These are phyloP conservation scores for Sherardia arvensis DNA, from an alignment of 257 asterid genomes.

Conservation along the genomic window DNA sequence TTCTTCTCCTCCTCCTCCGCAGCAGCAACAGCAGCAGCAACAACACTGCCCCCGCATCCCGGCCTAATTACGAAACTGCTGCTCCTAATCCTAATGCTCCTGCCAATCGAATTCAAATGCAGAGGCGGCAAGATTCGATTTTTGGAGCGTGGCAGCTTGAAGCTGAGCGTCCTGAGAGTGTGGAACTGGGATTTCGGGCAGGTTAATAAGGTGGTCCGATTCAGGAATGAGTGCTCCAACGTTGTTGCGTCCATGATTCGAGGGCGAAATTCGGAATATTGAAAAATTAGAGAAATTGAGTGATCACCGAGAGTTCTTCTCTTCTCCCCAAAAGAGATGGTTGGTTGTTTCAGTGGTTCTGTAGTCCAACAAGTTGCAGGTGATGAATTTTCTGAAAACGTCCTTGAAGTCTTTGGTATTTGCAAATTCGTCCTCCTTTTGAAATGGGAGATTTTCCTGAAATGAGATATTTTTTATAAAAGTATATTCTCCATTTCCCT, in stretches of 20 bases:
- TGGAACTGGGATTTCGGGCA: slow-evolving; percentile 22
- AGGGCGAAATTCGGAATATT: slow-evolving; percentile 13
- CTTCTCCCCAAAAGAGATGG: slow-evolving; percentile 4
- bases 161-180: slow-evolving; percentile 15
- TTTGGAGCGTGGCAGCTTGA: slow-evolving; percentile 18
- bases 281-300: slow-evolving; percentile 35
- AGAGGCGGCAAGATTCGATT: slow-evolving; percentile 5
- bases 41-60: background rate
- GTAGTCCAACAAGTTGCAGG: slow-evolving; percentile 24
- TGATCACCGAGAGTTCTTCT: slow-evolving; percentile 26
- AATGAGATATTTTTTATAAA: no score
- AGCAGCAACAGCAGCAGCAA: background rate
- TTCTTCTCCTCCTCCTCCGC: slow-evolving; percentile 11
- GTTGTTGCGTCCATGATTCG: slow-evolving; percentile 44
- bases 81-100: slow-evolving; percentile 12
- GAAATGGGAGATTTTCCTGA: no score
- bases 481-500: no score
- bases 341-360: background rate
- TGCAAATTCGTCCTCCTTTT: background rate
- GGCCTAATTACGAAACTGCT: background rate
- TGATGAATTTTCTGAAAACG: slow-evolving; percentile 22
- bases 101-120: slow-evolving; percentile 15
- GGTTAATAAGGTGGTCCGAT: slow-evolving; percentile 19
- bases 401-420: slow-evolving; percentile 9
- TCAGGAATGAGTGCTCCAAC: slow-evolving; percentile 25